Base-by-base conservation (phyloP, 768 basidiomycete genomes). In the Russula lepida region DNA sequence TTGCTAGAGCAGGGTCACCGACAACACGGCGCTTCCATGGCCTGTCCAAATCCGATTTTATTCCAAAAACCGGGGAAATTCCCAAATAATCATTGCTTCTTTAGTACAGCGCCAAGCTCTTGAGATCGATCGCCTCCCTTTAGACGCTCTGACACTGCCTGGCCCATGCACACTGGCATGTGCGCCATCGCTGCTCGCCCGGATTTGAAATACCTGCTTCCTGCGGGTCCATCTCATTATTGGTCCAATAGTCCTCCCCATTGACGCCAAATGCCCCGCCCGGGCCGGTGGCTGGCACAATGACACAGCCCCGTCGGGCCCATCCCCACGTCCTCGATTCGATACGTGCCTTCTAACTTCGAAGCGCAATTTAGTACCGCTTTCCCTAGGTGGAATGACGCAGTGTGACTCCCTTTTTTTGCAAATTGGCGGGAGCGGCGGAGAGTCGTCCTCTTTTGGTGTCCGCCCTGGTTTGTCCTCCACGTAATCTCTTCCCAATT, bases 401-500 rank as follows among this genome's bases (percentile, higher is more conserved):
- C 17, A 9, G 48, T 15, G 28, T 63, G 62, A 63, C 62, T 63
- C 62, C 62, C 30, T 19, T 48, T 58, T 57, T 51, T 35, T 43
- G 41, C 43, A 44, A 41, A 21, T 41, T 51, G 30, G 56, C 8
- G 44, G 17, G 32, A 33, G 28, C 17, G 46, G 28, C 17, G 46
- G 37, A 13, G 35, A n/a, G 60, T 4, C 1, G 1, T 43, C 55
- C 33, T 17, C 15, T 56, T 27, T 17, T 35, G 60, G 55, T 19
- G 13, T 19, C 23, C 27, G 35, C 35, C 56, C 43, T n/a, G 7
- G 41, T 21, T 43, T 43, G n/a, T n/a, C 41, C n/a, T 32, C 41
- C 44, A 58, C 37, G 52, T 51, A 28, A 46, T 4, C 8, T 8
- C 17, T 3, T 21, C 23, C n/a, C n/a, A n/a, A n/a, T n/a, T n/a